phyloP scores from a whole-genome alignment of 1,284 basidiomycete species.

The Ustanciosporium gigantosporum region DNA sequence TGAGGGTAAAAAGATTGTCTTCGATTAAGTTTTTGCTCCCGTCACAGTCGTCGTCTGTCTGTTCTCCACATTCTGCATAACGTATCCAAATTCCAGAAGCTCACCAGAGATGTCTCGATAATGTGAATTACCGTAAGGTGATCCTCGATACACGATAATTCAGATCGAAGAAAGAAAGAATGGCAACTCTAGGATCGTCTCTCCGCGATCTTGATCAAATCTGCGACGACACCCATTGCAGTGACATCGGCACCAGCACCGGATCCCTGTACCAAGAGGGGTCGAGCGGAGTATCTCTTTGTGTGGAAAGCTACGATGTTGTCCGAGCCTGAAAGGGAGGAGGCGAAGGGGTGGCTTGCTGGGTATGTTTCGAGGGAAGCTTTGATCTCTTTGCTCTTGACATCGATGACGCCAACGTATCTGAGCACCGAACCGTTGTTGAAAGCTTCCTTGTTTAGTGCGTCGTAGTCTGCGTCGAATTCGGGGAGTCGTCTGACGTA shows the following conservation, averaged over 20 bases:
- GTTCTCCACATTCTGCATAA: background rate
- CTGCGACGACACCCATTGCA: slow-evolving; percentile 92
- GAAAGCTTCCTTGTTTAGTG: slow-evolving; percentile 76
- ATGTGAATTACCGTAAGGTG: background rate
- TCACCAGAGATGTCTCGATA: background rate
- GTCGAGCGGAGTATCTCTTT: slow-evolving; percentile 71
- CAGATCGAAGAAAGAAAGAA: too few species aligned
- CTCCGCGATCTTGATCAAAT: slow-evolving; percentile 65
- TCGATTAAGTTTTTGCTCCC: slow-evolving; percentile 47
- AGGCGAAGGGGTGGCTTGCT: slow-evolving; percentile 86
- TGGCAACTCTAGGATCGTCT: slow-evolving; percentile 37
- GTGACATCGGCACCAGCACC: slow-evolving; percentile 96
- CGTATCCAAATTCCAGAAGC: background rate
- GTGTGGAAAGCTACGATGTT: slow-evolving; percentile 98
- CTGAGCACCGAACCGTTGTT: slow-evolving; percentile 80
- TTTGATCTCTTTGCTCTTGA: slow-evolving; percentile 73
- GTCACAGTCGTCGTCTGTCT: background rate
- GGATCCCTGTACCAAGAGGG: slow-evolving; percentile 86
- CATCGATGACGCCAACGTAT: slow-evolving; percentile 93
- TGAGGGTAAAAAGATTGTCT: slow-evolving; percentile 49
- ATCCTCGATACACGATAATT: too few species aligned
- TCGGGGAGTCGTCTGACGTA: slow-evolving; percentile 80
- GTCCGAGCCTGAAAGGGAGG: slow-evolving; percentile 90
- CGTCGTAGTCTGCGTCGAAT: slow-evolving; percentile 80
- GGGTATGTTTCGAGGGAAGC: slow-evolving; percentile 90